A percentile compares a stretch with the other conserved stretches of the same genome.
These are phyloP conservation scores for Cordyceps pruinosa DNA, from an alignment of 2,329 filamentous ascomycete species.

Conservation along the genomic window DNA sequence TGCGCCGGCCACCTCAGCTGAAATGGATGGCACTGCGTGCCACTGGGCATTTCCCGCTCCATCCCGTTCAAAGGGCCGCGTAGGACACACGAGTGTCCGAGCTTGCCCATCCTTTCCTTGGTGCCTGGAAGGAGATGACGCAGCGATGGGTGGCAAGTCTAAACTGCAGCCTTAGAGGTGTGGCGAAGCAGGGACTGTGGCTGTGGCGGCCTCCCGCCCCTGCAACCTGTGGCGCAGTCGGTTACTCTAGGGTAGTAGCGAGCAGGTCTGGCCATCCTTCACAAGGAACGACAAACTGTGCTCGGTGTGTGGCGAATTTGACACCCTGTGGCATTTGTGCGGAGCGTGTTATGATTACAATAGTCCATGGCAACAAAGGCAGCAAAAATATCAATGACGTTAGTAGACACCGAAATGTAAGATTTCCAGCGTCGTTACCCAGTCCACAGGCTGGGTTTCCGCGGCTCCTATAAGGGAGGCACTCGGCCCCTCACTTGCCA, in stretches of 20 bases:
- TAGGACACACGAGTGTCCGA: neutral
- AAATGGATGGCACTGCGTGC: neutral
- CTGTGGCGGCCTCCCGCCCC: neutral
- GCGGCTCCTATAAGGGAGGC: too few relatives aligned
- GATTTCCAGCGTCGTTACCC: too few relatives aligned
- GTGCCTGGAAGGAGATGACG: slow-evolving; percentile 2
- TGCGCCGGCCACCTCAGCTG: slow-evolving; percentile 2
- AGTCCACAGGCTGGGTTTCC: too few relatives aligned
- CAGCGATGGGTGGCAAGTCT: neutral
- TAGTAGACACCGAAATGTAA: too few relatives aligned
- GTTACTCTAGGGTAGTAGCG: neutral
- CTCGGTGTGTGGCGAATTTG: too few relatives aligned
- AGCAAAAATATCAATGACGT: too few relatives aligned
- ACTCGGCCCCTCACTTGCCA: too few relatives aligned
- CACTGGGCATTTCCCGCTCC: slow-evolving; percentile 5
- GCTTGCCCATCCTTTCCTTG: neutral
- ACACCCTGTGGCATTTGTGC: too few relatives aligned
- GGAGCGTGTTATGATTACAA: too few relatives aligned
- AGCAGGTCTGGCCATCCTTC: too few relatives aligned
- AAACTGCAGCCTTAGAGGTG: neutral
- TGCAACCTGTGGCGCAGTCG: neutral
- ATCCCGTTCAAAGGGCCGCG: slow-evolving; percentile 4
- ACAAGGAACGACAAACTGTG: too few relatives aligned
- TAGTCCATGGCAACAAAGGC: too few relatives aligned
- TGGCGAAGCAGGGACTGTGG: slow-evolving; percentile 6